Evolutionary conservation across 352 stramenopile species (phyloP), one percentile per base, ranked within the genome.

Genomic region (Phytopythium vexans): DNA sequence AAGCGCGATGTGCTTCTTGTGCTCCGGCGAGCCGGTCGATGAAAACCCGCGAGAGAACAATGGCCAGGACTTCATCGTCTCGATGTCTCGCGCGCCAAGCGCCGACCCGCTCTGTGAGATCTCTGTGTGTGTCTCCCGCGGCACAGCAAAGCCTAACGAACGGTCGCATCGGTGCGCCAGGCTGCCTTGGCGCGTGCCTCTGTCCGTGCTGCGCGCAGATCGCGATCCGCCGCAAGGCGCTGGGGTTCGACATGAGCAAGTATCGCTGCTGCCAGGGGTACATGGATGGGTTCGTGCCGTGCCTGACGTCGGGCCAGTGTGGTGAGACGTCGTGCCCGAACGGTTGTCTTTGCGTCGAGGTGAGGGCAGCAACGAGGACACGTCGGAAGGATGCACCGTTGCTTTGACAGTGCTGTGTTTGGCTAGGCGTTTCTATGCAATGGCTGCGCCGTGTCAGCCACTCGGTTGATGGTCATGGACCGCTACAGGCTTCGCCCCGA

Each of bases 221-320:
- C 41, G 68, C 92, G 55, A 92, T 98, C 60, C 82, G 93, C 6
- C 78, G 93, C 60, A 97, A 92, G 81, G 92, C 77, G 35, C 70
- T 98, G 7, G 92, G 96, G 64, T 78, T 82, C 21, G 91, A 96
- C 57, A 97, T 96, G 93, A 76, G 57, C 47, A 95, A 97, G 44
- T 98, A 98, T 70, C 74, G 65, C 44, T 97, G 90, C 69, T 98
- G 92, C 66, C 92, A 98, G 68, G 87, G 89, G 8, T 97, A 97
- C 68, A 95, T 97, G 70, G 86, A 94, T 45, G 79, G 82, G 53
- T 76, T 94, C 21, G 89, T 95, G 54, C 94, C 84, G 38, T 96
- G 92, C 63, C 52, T 87, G 35, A 72, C 89, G 54, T 84, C 89
- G 2, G 93, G 93, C 3, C 61, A 86, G 10, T 88, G 91, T 52